Evolutionary conservation across 2,329 filamentous ascomycete species (phyloP).

Genomic region (Didymella keratinophila): DNA sequence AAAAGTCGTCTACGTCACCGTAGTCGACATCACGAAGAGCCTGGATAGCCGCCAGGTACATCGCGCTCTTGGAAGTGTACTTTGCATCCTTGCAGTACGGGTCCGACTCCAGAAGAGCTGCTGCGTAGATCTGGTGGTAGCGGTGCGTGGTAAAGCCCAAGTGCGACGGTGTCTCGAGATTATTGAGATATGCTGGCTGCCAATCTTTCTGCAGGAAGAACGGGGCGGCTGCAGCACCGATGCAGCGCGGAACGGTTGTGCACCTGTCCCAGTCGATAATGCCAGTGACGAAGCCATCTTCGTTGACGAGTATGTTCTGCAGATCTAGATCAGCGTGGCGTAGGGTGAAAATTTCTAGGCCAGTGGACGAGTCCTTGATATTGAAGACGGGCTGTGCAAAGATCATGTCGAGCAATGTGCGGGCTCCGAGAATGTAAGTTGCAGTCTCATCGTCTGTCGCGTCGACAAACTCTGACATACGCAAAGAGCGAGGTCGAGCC

Average conservation of each 20-base stretch:
- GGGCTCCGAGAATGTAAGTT: neutral
- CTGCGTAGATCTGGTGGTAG: conserved; percentile 27
- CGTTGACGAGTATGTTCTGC: conserved; percentile 36
- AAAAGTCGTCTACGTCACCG: conserved; percentile 2
- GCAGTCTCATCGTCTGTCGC: neutral
- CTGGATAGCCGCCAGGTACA: conserved; percentile 18
- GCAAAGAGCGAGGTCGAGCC: neutral
- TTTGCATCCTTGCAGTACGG: conserved; percentile 17
- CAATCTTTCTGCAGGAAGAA: conserved; percentile 25
- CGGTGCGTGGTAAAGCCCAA: conserved; percentile 11
- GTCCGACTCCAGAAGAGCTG: conserved; percentile 21
- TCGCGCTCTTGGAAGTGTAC: conserved; percentile 23
- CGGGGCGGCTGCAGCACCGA: conserved; percentile 24
- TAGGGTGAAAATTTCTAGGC: conserved; percentile 36
- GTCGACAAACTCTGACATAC: neutral
- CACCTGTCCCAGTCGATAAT: conserved; percentile 36
- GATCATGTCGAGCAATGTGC: conserved; percentile 5
- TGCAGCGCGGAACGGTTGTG: conserved; percentile 22
- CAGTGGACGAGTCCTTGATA: neutral
- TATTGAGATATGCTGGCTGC: conserved; percentile 6
- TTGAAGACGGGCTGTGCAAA: conserved; percentile 9
- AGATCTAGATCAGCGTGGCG: conserved; percentile 34
- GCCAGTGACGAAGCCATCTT: conserved; percentile 28
- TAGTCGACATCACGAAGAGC: conserved; percentile 9
- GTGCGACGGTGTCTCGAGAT: neutral